These are phyloP conservation scores for Aspergillus eucalypticola DNA, from an alignment of 2,329 filamentous ascomycete species.

Conservation along the genomic window DNA sequence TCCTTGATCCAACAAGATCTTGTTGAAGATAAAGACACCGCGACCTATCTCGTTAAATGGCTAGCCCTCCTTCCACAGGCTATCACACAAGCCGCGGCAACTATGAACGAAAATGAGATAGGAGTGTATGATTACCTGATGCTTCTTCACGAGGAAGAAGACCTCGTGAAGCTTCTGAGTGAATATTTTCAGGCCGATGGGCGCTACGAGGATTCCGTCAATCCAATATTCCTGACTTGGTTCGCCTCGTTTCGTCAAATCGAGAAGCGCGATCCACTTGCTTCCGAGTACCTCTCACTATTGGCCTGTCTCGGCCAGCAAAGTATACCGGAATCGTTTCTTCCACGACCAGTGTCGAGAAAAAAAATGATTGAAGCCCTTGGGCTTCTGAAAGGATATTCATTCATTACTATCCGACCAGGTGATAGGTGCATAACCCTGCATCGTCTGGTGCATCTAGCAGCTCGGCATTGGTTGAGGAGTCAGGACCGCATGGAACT, in stretches of 20 bases:
- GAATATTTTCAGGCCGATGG: conserved; percentile 11
- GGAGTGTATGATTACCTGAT: background rate
- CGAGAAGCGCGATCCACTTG: conserved; percentile 29
- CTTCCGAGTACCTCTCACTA: conserved; percentile 37
- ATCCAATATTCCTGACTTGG: conserved; percentile 12
- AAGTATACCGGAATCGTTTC: conserved; percentile 36
- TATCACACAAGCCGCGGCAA: conserved; percentile 28
- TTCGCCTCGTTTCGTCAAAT: conserved; percentile 15
- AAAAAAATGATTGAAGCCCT: conserved; percentile 30
- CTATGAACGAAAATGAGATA: conserved; percentile 15
- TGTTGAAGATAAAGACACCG: conserved; percentile 9
- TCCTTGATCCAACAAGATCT: conserved; percentile 3
- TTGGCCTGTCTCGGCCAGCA: conserved; percentile 36
- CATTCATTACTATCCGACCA: conserved; percentile 15
- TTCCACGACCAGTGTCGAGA: conserved; percentile 24
- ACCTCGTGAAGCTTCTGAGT: conserved; percentile 9
- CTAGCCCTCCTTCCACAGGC: conserved; percentile 28
- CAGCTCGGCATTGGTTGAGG: conserved; percentile 26
- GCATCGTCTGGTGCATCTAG: conserved; percentile 34
- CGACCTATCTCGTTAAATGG: conserved; percentile 16
- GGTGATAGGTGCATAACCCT: conserved; percentile 17
- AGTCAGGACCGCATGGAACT: too few relatives aligned
- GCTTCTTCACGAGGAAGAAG: conserved; percentile 8
- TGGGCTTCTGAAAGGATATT: conserved; percentile 23
- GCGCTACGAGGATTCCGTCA: background rate